A percentile compares a stretch with the other conserved stretches of the same genome.
phyloP scores from a whole-genome alignment of 495 filamentous ascomycete species.

The Rostrohypoxylon terebratum region DNA sequence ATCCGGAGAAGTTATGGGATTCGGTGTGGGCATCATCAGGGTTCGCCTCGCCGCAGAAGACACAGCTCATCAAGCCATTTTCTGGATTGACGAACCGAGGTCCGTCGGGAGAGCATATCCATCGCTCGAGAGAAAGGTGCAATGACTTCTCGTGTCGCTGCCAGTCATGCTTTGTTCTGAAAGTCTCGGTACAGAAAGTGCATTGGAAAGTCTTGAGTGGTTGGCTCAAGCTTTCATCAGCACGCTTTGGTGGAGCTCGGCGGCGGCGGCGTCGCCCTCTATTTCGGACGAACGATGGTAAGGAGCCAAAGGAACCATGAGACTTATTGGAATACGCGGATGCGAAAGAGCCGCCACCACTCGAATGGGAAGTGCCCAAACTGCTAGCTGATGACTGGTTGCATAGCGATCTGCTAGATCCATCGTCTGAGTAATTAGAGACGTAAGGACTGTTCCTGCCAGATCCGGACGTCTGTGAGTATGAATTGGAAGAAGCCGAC shows the following conservation, averaged over 20 bases:
- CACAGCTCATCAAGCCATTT: conserved; percentile 67
- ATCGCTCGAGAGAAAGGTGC: conserved; percentile 80
- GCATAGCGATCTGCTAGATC: conserved; percentile 75
- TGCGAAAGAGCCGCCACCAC: conserved; percentile 73
- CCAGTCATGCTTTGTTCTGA: conserved; percentile 89
- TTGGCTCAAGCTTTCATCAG: conserved; percentile 43
- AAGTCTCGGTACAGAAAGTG: conserved; percentile 85
- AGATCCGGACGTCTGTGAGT: conserved; percentile 53
- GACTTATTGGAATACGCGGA: conserved; percentile 79
- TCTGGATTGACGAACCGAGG: conserved; percentile 62
- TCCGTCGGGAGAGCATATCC: conserved; percentile 80
- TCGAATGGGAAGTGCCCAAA: conserved; percentile 76
- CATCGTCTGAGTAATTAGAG: conserved; percentile 69
- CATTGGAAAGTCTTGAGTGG: conserved; percentile 76
- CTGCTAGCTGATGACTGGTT: conserved; percentile 78
- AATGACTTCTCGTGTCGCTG: conserved; percentile 84
- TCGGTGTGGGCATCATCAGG: conserved; percentile 73
- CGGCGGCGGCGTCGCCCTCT: conserved; percentile 79
- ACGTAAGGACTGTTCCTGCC: conserved; percentile 66
- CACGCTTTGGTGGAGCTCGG: conserved; percentile 55
- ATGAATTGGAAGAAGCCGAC: conserved; percentile 65
- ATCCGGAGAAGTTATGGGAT: conserved; percentile 76
- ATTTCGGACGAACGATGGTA: conserved; percentile 61
- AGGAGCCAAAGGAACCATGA: conserved; percentile 73
- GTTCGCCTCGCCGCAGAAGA: conserved; percentile 72